phyloP scores from a whole-genome alignment of 352 stramenopile species.

The Globisporangium lucens region DNA sequence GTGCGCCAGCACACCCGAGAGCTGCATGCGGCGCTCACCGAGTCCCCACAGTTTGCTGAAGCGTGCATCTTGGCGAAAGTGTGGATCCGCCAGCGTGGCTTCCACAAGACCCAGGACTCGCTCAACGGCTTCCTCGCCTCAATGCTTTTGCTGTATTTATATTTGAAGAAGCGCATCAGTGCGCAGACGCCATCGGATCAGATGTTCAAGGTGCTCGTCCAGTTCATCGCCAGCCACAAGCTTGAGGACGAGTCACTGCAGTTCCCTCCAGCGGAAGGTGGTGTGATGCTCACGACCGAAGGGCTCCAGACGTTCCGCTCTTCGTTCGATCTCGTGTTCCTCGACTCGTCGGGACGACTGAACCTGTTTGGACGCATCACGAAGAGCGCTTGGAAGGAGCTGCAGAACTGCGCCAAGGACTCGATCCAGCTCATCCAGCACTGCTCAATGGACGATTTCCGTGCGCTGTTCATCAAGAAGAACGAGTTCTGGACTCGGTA shows the following conservation, averaged over 20 bases:
- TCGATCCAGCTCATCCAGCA: constrained; percentile 59
- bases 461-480: constrained; percentile 80
- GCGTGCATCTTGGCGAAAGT: constrained; percentile 85
- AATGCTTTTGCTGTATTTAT: constrained; percentile 86
- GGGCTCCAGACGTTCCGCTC: constrained; percentile 64
- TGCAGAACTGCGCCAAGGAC: constrained; percentile 62
- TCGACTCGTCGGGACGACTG: constrained; percentile 69
- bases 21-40: constrained; percentile 63
- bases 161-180: constrained; percentile 66
- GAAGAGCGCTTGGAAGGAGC: constrained; percentile 59
- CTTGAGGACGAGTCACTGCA: constrained; percentile 61
- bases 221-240: constrained; percentile 74
- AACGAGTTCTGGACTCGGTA: constrained; percentile 81
- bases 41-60: constrained; percentile 69
- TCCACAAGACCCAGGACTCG: constrained; percentile 70
- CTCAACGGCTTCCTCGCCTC: constrained; percentile 81
- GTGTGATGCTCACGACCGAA: constrained; percentile 60
- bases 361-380: constrained; percentile 77
- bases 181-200: constrained; percentile 71
- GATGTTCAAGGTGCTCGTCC: constrained; percentile 84
- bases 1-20: constrained; percentile 76
- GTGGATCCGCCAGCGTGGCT: constrained; percentile 83
- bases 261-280: constrained; percentile 53
- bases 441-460: constrained; percentile 71
- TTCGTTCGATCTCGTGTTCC: constrained; percentile 71